These are phyloP conservation scores for Pugionium cornutum DNA, from an alignment of 345 rosid species.

Conservation along the genomic window DNA sequence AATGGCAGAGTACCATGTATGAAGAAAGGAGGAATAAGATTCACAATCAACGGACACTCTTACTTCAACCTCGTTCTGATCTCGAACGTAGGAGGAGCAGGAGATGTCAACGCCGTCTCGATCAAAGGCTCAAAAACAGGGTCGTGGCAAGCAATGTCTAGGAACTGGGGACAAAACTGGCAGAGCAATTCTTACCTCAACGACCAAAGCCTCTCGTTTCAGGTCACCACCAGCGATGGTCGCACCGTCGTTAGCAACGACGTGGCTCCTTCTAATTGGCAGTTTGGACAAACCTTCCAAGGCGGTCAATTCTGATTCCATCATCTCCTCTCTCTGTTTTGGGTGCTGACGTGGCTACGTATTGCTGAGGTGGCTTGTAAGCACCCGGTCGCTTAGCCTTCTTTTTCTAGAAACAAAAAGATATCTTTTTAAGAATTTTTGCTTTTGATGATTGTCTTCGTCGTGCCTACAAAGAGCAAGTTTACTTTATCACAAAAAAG, in stretches of 20 bases:
- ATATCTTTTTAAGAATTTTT: slow-evolving; percentile 2
- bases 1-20: slow-evolving; percentile 68
- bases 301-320: slow-evolving; percentile 56
- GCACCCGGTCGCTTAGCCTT: slow-evolving; percentile 70
- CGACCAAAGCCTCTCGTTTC: slow-evolving; percentile 83
- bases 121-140: slow-evolving; percentile 87
- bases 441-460: slow-evolving; percentile 25
- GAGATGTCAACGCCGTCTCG: slow-evolving; percentile 74
- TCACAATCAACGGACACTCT: slow-evolving; percentile 86
- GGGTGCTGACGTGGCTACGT: slow-evolving; percentile 43
- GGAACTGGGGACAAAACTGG: slow-evolving; percentile 99
- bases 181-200: slow-evolving; percentile 86
- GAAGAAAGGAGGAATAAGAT: slow-evolving; percentile 92
- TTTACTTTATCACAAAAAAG: too few relatives aligned
- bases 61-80: slow-evolving; percentile 89
- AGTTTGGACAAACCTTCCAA: slow-evolving; percentile 85
- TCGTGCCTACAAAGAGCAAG: too few relatives aligned
- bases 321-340: slow-evolving; percentile 20
- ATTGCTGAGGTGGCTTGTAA: slow-evolving; percentile 69
- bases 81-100: slow-evolving; percentile 86
- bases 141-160: slow-evolving; percentile 85
- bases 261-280: slow-evolving; percentile 67
- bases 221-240: slow-evolving; percentile 91
- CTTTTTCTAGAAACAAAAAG: neutral
- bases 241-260: slow-evolving; percentile 63